Conservation (phyloP, 1,139 yeast species). For the Candida mesenterica region DNA sequence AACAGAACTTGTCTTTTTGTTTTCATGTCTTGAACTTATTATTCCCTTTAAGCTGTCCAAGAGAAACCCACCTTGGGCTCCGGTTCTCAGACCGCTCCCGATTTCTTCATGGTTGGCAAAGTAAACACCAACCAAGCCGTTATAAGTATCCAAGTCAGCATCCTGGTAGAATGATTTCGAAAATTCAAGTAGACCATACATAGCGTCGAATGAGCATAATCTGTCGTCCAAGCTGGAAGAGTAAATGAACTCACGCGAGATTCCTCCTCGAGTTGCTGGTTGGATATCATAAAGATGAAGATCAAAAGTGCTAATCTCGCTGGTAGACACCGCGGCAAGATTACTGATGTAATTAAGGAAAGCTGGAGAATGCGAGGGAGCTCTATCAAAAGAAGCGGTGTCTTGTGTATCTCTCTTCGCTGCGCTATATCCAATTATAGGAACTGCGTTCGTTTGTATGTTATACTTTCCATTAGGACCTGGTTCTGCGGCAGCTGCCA, state of each 20-base stretch:
- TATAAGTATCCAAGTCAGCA: slow-evolving; percentile 20
- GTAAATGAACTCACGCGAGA: slow-evolving; percentile 38
- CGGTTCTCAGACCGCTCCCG: slow-evolving; percentile 44
- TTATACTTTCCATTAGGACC: slow-evolving; percentile 37
- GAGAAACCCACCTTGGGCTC: slow-evolving; percentile 37
- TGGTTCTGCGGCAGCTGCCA: slow-evolving; percentile 35
- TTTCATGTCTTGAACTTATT: slow-evolving; percentile 7
- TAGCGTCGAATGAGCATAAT: slow-evolving; percentile 42
- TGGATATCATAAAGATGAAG: slow-evolving; percentile 45
- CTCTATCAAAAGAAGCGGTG: slow-evolving; percentile 14
- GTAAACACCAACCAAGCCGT: slow-evolving; percentile 37
- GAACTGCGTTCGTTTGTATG: slow-evolving; percentile 42
- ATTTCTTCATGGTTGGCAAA: slow-evolving; percentile 46
- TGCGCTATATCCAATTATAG: slow-evolving; percentile 36
- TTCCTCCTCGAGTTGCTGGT: slow-evolving; percentile 41
- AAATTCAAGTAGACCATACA: slow-evolving; percentile 33
- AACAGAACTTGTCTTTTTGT: neutral
- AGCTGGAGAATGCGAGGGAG: slow-evolving; percentile 38
- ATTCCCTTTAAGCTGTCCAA: slow-evolving; percentile 15
- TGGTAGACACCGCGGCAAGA: slow-evolving; percentile 26
- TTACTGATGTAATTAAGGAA: slow-evolving; percentile 36
- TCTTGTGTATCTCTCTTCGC: slow-evolving; percentile 10
- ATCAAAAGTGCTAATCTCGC: slow-evolving; percentile 34
- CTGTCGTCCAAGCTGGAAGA: slow-evolving; percentile 48
- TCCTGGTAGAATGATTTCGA: slow-evolving; percentile 16